Evolutionary conservation across 2,329 filamentous ascomycete genomes (phyloP), one percentile per base, ranked within the genome.

Genomic region (Lachnellula arida): DNA sequence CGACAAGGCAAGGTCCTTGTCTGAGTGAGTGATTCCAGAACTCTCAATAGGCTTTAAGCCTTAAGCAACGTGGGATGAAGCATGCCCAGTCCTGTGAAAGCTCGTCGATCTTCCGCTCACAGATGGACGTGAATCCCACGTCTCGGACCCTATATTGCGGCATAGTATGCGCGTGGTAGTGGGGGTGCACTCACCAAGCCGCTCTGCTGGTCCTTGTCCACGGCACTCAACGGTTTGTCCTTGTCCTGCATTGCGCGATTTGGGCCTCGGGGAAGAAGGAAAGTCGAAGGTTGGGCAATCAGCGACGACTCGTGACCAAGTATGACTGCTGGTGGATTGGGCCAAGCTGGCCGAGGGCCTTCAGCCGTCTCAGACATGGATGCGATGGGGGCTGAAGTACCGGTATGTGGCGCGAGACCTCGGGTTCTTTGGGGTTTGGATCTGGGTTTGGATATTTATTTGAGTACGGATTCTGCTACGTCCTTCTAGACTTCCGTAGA

Each of bases 161-260:
- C 6, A 42, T 42, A 19, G 15, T 3, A 44, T 44, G 49, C 44
- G 54, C 54, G 37, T 47, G 47, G 49, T 2, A 9, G 17, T 17
- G 46, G 51, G 53, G 44, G 56, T 59, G 23, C 46, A 76, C 87
- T 77, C 76, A 91, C 88, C 79, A 93, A 77, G 65, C 87, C 88
- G 70, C 89, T 86, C 68, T 86, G 79, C 75, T 92, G 88, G 70
- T 92, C 88, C 75, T 80, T 84, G 72, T 93, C 88, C 56, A 89
- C 77, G 59, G 81, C 79, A 66, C 78, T 85, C 72, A 81, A 73
- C 60, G 78, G 75, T 58, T 65, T 64, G 51, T 68, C 65, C 55
- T 65, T 64, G 51, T 68, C 65, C 55, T 65, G 59, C 63, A 68
- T 68, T 46, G 64, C 61, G 61, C 62, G 63, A 59, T 66, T 68